Evolutionary conservation across 148 eudicot genomes (phyloP).

Genomic region (Silene conica): DNA sequence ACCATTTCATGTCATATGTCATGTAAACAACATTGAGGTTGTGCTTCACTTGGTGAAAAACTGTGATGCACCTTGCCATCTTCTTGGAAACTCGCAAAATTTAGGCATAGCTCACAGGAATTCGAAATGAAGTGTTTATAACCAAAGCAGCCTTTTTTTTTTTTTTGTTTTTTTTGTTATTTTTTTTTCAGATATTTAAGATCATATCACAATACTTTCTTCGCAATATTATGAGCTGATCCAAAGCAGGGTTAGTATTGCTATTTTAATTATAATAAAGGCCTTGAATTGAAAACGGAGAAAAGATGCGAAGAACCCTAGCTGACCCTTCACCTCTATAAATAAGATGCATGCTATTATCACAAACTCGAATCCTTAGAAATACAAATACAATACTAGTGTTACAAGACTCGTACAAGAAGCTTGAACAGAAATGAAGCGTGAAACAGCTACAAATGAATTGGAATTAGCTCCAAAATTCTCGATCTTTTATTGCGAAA

Average conservation of each 20-base stretch:
- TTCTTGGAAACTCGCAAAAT: neutral
- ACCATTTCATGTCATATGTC: neutral
- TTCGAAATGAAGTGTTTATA: neutral
- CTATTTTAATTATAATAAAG: neutral
- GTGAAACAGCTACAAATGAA: neutral
- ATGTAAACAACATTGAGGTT: neutral
- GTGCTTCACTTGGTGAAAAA: too few relatives aligned
- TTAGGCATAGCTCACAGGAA: neutral
- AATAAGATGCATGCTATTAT: neutral
- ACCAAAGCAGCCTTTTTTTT: too few relatives aligned
- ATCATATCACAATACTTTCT: too few relatives aligned
- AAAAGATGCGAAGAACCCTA: neutral
- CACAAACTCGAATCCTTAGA: constrained; percentile 1
- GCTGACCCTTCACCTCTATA: neutral
- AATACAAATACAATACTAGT: constrained; percentile 4
- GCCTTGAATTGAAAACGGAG: neutral
- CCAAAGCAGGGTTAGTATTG: neutral
- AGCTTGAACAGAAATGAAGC: neutral
- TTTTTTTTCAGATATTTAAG: too few relatives aligned
- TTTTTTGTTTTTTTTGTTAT: too few relatives aligned
- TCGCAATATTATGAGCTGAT: too few relatives aligned
- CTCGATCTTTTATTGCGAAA: constrained; percentile 45
- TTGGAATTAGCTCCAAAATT: constrained; percentile 59
- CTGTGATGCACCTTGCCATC: too few relatives aligned
- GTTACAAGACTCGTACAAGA: constrained; percentile 12